Evolutionary conservation across 768 basidiomycete genomes (phyloP).

Genomic region (Pleurotus djamor): DNA sequence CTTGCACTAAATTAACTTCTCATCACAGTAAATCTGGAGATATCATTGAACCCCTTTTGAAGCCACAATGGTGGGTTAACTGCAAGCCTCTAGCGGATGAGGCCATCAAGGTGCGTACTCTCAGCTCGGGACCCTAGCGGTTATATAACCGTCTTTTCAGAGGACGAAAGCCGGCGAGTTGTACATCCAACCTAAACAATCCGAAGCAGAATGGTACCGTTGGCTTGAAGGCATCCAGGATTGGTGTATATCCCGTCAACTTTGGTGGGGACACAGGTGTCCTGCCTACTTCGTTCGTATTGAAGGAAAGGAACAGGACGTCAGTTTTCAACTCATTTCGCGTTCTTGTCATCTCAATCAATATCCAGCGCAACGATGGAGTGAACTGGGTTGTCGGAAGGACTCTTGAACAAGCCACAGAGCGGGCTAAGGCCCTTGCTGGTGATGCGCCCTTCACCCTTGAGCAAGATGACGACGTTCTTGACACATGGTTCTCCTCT

Average conservation of each 20-base stretch:
- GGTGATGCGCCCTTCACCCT: constrained; percentile 67
- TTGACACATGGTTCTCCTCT: constrained; percentile 99
- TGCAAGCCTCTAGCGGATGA: constrained; percentile 91
- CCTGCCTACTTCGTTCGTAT: constrained; percentile 92
- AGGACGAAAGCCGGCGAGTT: constrained; percentile 89
- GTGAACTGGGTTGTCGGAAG: constrained; percentile 93
- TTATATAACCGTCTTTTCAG: constrained; percentile 32
- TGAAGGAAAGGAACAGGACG: constrained; percentile 72
- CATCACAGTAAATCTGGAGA: constrained; percentile 87
- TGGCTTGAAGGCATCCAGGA: constrained; percentile 94
- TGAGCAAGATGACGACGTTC: constrained; percentile 93
- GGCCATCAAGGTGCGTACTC: constrained; percentile 67
- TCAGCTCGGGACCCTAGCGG: neutral
- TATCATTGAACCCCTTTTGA: constrained; percentile 90
- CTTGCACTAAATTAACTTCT: neutral
- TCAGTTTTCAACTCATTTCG: constrained; percentile 23
- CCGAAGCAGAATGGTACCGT: constrained; percentile 92
- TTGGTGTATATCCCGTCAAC: constrained; percentile 98
- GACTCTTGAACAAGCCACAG: constrained; percentile 70
- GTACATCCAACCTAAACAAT: constrained; percentile 75
- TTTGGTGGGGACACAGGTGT: constrained; percentile 99
- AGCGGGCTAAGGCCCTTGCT: constrained; percentile 70
- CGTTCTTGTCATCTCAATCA: neutral
- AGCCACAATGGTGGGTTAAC: constrained; percentile 99
- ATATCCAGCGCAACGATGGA: constrained; percentile 56